Percentiles rank a stretch among this genome's conserved stretches.
These are phyloP conservation scores for Acanthamoeba rhysodes DNA, from an alignment of 208 protist genomes.

Conservation along the genomic window DNA sequence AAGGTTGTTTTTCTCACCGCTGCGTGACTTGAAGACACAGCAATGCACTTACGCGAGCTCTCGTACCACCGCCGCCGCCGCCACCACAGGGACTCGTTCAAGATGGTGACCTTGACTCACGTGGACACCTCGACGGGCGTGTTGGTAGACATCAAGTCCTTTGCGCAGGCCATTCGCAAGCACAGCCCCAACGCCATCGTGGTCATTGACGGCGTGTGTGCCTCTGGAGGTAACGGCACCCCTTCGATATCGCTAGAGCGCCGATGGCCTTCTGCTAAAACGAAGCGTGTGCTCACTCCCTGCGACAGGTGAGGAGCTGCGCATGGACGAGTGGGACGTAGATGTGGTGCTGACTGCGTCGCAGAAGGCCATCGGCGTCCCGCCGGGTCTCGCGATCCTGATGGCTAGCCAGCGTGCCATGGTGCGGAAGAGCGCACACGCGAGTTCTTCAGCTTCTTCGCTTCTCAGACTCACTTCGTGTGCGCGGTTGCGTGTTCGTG, in stretches of 20 bases:
- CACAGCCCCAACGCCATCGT: slow-evolving; percentile 67
- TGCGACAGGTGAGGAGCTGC: slow-evolving; percentile 60
- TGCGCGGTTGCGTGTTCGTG: background rate
- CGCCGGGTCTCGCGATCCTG: slow-evolving; percentile 63
- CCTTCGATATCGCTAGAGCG: background rate
- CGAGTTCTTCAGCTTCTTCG: background rate
- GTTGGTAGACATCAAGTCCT: slow-evolving; percentile 62
- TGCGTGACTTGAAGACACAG: background rate
- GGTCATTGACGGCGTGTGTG: slow-evolving; percentile 77
- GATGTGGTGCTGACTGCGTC: slow-evolving; percentile 76
- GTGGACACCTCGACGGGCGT: slow-evolving; percentile 79
- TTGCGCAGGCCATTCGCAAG: slow-evolving; percentile 42
- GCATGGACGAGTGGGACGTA: slow-evolving; percentile 79
- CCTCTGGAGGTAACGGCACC: background rate
- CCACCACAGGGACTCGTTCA: slow-evolving; percentile 24
- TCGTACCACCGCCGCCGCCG: background rate
- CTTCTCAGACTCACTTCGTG: no score
- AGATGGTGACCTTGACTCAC: slow-evolving; percentile 74
- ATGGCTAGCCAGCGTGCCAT: slow-evolving; percentile 68
- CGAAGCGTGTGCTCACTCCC: background rate
- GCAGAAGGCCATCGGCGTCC: slow-evolving; percentile 78
- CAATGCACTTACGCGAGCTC: background rate
- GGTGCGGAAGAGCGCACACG: background rate
- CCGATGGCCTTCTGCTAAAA: background rate
- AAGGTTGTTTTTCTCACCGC: background rate